Evolutionary conservation across 352 stramenopile genomes (phyloP).

Genomic region (Thraustotheca clavata): DNA sequence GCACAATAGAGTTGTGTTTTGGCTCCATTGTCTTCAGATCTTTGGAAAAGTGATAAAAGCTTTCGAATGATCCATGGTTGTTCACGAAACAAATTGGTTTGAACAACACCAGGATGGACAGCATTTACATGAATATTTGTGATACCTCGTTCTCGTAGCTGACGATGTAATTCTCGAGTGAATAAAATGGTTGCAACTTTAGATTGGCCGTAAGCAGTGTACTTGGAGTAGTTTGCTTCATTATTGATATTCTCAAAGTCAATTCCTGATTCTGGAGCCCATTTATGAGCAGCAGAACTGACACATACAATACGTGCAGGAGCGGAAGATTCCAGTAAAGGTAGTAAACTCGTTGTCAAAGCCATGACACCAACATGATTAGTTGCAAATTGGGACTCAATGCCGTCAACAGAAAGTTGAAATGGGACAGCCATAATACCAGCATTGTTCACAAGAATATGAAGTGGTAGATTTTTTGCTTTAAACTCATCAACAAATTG

Average conservation of each 20-base stretch:
- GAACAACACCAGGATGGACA: slow-evolving; percentile 23
- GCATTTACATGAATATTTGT: slow-evolving; percentile 25
- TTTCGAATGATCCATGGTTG: background rate
- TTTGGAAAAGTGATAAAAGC: background rate
- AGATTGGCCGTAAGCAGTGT: slow-evolving; percentile 16
- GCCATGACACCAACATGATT: slow-evolving; percentile 71
- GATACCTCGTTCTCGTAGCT: slow-evolving; percentile 21
- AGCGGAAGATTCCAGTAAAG: slow-evolving; percentile 25
- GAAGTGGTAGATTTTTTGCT: slow-evolving; percentile 31
- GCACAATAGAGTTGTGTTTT: slow-evolving; percentile 18
- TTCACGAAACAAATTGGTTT: background rate
- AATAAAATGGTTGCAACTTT: slow-evolving; percentile 30
- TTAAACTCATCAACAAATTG: slow-evolving; percentile 34
- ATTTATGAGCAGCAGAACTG: slow-evolving; percentile 27
- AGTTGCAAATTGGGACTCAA: slow-evolving; percentile 56
- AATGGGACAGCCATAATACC: slow-evolving; percentile 40
- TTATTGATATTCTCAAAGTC: slow-evolving; percentile 12
- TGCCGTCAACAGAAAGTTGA: slow-evolving; percentile 28
- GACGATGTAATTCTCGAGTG: slow-evolving; percentile 23
- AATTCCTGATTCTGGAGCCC: background rate
- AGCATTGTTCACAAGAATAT: slow-evolving; percentile 72
- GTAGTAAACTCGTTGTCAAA: slow-evolving; percentile 42
- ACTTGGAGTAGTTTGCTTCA: background rate
- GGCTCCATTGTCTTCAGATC: background rate
- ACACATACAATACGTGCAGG: slow-evolving; percentile 35